Conservation (phyloP, 2,329 filamentous ascomycete species). For the Aspergillus jensenii region DNA sequence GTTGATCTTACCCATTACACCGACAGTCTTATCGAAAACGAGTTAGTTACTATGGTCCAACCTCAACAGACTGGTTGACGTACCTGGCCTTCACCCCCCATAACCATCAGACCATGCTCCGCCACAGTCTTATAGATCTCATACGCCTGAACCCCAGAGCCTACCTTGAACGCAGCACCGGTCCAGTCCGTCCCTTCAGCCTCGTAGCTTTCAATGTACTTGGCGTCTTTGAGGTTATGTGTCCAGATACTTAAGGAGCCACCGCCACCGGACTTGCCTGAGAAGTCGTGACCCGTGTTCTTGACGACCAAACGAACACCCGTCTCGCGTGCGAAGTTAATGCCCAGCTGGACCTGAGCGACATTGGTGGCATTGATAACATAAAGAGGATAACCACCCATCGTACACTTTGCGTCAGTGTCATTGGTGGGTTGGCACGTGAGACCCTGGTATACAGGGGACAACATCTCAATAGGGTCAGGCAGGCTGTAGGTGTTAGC, state of each 20-base stretch:
- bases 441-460: constrained; percentile 28
- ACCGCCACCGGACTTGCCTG: constrained; percentile 47
- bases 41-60: too few relatives aligned
- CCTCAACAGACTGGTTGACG: too few relatives aligned
- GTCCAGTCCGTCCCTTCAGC: constrained; percentile 16
- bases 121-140: constrained; percentile 50
- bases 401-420: constrained; percentile 26
- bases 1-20: constrained; percentile 39
- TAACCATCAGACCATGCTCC: constrained; percentile 48
- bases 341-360: constrained; percentile 36
- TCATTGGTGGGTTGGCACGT: constrained; percentile 26
- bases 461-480: constrained; percentile 19
- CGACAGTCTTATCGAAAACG: constrained; percentile 49
- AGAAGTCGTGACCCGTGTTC: constrained; percentile 51
- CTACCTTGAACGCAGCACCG: too few relatives aligned
- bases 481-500: constrained; percentile 15
- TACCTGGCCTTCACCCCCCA: constrained; percentile 48
- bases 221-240: constrained; percentile 46
- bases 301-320: constrained; percentile 39
- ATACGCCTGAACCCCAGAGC: constrained; percentile 50
- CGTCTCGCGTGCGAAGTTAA: constrained; percentile 25
- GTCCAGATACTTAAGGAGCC: constrained; percentile 53
- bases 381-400: constrained; percentile 34
- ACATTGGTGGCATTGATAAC: constrained; percentile 36
- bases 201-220: constrained; percentile 42